Evolutionary conservation across 192 early-diverging fungal species (phyloP), one percentile per base, ranked within the genome.

Genomic region (Coemansia sp.): DNA sequence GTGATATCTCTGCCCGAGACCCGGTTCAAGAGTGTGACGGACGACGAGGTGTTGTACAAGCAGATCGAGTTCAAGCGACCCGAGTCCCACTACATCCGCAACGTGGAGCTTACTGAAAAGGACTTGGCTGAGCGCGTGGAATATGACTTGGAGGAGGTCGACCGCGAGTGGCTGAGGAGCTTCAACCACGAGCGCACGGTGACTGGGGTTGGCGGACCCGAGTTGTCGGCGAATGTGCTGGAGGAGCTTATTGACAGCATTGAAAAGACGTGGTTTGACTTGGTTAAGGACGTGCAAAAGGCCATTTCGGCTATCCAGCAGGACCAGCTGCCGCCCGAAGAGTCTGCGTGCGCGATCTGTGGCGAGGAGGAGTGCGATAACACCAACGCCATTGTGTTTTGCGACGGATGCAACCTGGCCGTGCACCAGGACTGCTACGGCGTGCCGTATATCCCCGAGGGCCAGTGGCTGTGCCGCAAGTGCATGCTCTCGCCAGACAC

Each of bases 371-470:
- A 99, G 84, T 92, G 94, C 79, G 98, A 99, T 82, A 99, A 99
- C 74, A 91, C 92, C 73, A 99, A 99, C 71, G 97, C 95, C 0
- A 99, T 99, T 56, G 98, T 99, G 6, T 99, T 97, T 68, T 99
- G 98, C 84, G 98, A 99, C 79, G 98, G 98, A 0, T 99, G 98
- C 76, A 96, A 99, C 73, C 74, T 99, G 54, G 97, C 96, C 2
- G 98, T 99, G 9, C 98, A 99, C 84, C 98, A 99, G 86, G 96
- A 98, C 74, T 99, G 98, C 75, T 99, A 99, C 77, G 98, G 98
- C 22, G 89, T 99, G 42, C 97, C 98, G 2, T 98, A 93, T 74
- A 98, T 99, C 56, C 98, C 98, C 10, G 98, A 99, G 85, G 98
- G 97, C 11, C 97, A 97, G 76, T 99, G 98, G 98, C 84, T 99